Base-by-base conservation (phyloP, 371 early-diverging fungal genomes). In the Mortierella sp. region DNA sequence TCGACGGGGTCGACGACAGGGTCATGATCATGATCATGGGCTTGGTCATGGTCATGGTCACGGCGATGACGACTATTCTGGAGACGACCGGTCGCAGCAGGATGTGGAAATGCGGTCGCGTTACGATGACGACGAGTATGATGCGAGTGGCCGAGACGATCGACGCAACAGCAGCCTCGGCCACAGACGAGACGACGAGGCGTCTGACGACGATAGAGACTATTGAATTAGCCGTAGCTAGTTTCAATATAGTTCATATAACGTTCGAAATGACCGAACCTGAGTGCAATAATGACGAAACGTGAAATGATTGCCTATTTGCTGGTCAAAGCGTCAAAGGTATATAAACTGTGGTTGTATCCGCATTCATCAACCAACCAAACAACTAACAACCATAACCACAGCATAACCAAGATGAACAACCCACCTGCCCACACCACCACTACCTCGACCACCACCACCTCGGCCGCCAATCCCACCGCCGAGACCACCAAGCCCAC, bases 401-500 rank as follows among this genome's bases (percentile, higher is more conserved):
- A n/a, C n/a, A n/a, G n/a, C n/a, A 63, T 8, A 37, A 64, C 44
- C 37, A 61, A 61, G 47, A 71, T 64, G 70, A 70, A 26, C 47
- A 74, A 68, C 31, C 63, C 74, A 19, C 5, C 53, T 22, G 58
- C 61, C 69, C 34, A 40, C 9, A 34, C 45, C 53, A 79, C 65
- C 34, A 55, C 70, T 50, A 66, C 61, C 9, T 74, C 58, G 10
- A 70, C 70, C 22, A 55, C 67, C 29, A 43, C 64, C 31, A 34
- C 71, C 8, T n/a, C n/a, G n/a, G 41, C 47, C 58, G 61, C 26
- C 55, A 72, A 72, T 52, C 77, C 77, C 48, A 87, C 90, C 11
- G 85, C 89, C 13, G n/a, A n/a, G n/a, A 48, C 47, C 58, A 66
- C 26, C 55, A 72, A 72, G 63, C 77, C 77, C 48, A 87, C 90